Evolutionary conservation across 1,284 basidiomycete genomes (phyloP).

Genomic region (Ustilago crameri): DNA sequence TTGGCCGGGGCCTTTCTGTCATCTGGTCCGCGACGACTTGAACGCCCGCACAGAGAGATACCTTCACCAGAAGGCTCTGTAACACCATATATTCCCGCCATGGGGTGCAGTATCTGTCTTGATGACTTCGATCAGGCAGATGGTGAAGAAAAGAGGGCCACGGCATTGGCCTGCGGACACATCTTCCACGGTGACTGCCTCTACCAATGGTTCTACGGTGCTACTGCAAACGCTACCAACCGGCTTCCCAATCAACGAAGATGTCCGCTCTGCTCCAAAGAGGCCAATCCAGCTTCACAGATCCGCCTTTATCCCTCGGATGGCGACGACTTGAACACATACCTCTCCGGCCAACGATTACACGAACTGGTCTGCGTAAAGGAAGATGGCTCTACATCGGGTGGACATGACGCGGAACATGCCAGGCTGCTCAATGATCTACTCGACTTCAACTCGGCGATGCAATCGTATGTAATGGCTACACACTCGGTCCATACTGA

Average conservation of each 20-base stretch:
- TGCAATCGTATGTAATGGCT: conserved; percentile 40
- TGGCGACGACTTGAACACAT: conserved; percentile 36
- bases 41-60: no score
- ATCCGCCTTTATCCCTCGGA: conserved; percentile 40
- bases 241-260: conserved; percentile 8
- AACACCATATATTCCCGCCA: neutral
- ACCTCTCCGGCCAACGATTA: conserved; percentile 23
- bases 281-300: conserved; percentile 1
- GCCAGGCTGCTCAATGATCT: conserved; percentile 32
- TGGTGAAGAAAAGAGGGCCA: conserved; percentile 26
- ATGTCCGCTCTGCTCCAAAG: conserved; percentile 36
- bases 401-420: neutral
- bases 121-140: conserved; percentile 38
- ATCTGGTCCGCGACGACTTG: no score
- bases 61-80: no score
- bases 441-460: conserved; percentile 30
- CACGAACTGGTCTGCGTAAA: neutral
- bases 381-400: neutral
- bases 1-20: no score
- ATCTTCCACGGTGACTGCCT: conserved; percentile 47
- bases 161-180: conserved; percentile 40
- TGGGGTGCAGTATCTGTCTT: conserved; percentile 50
- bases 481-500: conserved; percentile 13
- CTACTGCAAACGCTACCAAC: neutral
- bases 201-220: conserved; percentile 33